Base-by-base conservation (phyloP, 495 filamentous ascomycete species). In the Lasiosphaeria ovina region DNA sequence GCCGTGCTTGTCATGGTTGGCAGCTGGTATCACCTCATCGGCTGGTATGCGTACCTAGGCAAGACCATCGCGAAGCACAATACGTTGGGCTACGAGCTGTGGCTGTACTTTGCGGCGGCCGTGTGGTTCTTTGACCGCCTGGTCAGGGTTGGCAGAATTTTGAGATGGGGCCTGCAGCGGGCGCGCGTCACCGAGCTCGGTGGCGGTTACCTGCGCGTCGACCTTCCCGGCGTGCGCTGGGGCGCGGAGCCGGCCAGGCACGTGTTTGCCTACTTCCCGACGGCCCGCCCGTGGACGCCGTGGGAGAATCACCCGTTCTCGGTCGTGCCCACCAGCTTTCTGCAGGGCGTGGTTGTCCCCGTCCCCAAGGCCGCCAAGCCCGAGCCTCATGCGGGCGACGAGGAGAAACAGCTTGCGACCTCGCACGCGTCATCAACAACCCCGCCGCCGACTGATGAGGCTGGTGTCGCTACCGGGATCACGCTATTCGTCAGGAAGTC, bases 231-330 rank as follows among this genome's bases (percentile, higher is more conserved):
- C 1, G 52, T 75, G 24, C 54, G 69, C 24, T 78, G 75, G 76
- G 62, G 55, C 4, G 31, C 58, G 0, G 55, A 57, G 48, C 65
- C 68, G 3, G 66, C 69, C 0, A 48, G 68, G 10, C 72, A 76
- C 38, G 77, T 61, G 2, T 79, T 77, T 54, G 62, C 71, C 12
- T 79, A 77, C 54, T 79, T 82, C 66, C 79, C 77, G 1, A 76
- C 72, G 0, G 55, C 78, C 4, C 72, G 53, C 40, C 66, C 64
- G 9, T 62, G 67, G 50, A 69, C 74, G 12, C 64, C 69, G 0
- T 82, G 79, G 79, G 77, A 80, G 64, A 82, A 78, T 55, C 79
- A 82, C 61, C 79, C 78, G 3, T 82, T 81, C 57, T 82, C 77
- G 9, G 61, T 79, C 4, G 42, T 71, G 2, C 66, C 72, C 9